Percentiles rank a stretch among this genome's conserved stretches.
Conservation (phyloP, 1,139 yeast genomes). For the Eremothecium sinecaudum region DNA sequence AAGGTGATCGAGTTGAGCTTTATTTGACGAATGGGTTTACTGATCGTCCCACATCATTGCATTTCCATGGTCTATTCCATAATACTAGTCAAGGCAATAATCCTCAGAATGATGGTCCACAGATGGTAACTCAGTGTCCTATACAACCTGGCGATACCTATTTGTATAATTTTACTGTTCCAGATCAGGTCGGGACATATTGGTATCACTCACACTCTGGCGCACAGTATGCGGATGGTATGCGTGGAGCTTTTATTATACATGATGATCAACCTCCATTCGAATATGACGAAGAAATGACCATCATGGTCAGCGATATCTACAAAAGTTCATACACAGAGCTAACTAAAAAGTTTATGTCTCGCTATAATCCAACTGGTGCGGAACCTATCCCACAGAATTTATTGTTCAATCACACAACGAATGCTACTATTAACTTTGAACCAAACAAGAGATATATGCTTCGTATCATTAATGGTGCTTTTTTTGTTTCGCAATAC, state of each 20-base stretch:
- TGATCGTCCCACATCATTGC: conserved; percentile 46
- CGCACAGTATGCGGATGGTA: conserved; percentile 69
- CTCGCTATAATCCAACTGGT: conserved; percentile 68
- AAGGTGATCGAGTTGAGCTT: conserved; percentile 52
- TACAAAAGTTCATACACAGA: conserved; percentile 46
- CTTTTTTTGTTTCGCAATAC: conserved; percentile 65
- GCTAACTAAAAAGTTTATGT: conserved; percentile 42
- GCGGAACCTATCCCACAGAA: conserved; percentile 74
- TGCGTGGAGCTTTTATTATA: conserved; percentile 61
- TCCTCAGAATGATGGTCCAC: conserved; percentile 69
- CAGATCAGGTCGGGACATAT: conserved; percentile 59
- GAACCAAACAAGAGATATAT: conserved; percentile 55
- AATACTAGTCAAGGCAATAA: conserved; percentile 35
- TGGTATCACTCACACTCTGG: conserved; percentile 83
- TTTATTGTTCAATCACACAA: conserved; percentile 53
- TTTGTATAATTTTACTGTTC: conserved; percentile 54
- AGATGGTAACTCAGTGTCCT: conserved; percentile 70
- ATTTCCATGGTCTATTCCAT: conserved; percentile 71
- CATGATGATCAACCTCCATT: conserved; percentile 49
- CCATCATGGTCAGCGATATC: conserved; percentile 50
- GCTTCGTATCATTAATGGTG: conserved; percentile 54
- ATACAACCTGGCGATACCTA: conserved; percentile 57
- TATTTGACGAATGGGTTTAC: conserved; percentile 50
- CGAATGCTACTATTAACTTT: conserved; percentile 48
- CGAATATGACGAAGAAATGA: conserved; percentile 53